phyloP scores from a whole-genome alignment of 2,329 filamentous ascomycete species.

The Apiospora kogelbergensis region DNA sequence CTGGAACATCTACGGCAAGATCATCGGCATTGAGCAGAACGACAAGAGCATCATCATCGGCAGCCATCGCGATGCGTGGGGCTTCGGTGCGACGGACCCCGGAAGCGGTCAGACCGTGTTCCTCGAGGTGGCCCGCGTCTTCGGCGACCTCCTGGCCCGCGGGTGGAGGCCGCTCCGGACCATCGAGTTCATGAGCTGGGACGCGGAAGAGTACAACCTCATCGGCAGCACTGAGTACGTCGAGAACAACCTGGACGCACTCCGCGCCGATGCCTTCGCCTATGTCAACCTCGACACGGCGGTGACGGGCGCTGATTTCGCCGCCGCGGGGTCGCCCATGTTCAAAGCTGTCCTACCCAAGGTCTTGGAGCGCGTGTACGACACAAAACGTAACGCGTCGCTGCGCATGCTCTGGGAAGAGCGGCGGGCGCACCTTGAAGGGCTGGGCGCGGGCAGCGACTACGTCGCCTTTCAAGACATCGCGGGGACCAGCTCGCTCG shows the following conservation, averaged over 20 bases:
- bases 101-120: slow-evolving; percentile 88
- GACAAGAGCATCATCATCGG: slow-evolving; percentile 86
- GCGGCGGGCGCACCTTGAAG: slow-evolving; percentile 59
- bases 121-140: slow-evolving; percentile 82
- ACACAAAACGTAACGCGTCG: slow-evolving; percentile 71
- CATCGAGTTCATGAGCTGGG: slow-evolving; percentile 97
- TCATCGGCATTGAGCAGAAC: slow-evolving; percentile 79
- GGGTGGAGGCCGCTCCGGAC: slow-evolving; percentile 93
- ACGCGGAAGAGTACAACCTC: slow-evolving; percentile 88
- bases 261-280: slow-evolving; percentile 75
- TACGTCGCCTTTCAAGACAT: slow-evolving; percentile 91
- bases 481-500: slow-evolving; percentile 82
- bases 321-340: slow-evolving; percentile 77
- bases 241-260: slow-evolving; percentile 73
- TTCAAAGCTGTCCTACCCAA: slow-evolving; percentile 72
- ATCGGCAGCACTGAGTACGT: slow-evolving; percentile 95
- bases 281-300: slow-evolving; percentile 92
- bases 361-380: slow-evolving; percentile 71
- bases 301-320: slow-evolving; percentile 73
- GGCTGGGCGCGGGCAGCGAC: slow-evolving; percentile 75
- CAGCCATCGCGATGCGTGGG: slow-evolving; percentile 92
- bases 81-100: slow-evolving; percentile 82
- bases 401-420: slow-evolving; percentile 76
- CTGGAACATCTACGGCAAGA: slow-evolving; percentile 86
- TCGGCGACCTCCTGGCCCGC: slow-evolving; percentile 72